Conservation (phyloP, 75 land plant genomes). For the Azolla pinnata region DNA sequence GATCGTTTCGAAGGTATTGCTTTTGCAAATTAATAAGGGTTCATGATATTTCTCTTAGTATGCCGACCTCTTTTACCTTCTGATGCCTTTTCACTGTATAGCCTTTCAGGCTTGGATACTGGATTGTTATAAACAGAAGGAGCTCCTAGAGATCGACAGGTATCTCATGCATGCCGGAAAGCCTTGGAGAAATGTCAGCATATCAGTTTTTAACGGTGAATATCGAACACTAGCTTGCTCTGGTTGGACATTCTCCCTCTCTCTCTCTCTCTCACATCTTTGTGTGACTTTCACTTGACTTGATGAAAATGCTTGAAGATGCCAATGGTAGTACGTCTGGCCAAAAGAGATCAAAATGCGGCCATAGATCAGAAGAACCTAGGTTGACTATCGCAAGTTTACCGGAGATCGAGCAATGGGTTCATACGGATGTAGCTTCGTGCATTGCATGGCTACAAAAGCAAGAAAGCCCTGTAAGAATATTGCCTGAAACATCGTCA, state of each 20-base stretch:
- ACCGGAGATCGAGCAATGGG: constrained; percentile 18
- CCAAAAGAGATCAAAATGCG: too few relatives aligned
- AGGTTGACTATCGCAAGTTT: neutral
- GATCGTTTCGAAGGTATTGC: constrained; percentile 89
- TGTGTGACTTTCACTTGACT: too few relatives aligned
- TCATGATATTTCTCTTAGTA: too few relatives aligned
- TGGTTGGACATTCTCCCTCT: too few relatives aligned
- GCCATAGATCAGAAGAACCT: neutral
- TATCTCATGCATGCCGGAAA: constrained; percentile 83
- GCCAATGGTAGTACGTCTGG: too few relatives aligned
- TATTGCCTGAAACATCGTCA: neutral
- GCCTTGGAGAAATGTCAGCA: constrained; percentile 49
- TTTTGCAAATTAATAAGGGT: neutral
- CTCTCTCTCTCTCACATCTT: too few relatives aligned
- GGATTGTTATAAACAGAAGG: constrained; percentile 60
- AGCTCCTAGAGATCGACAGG: constrained; percentile 65
- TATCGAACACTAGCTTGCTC: neutral
- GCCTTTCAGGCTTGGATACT: constrained; percentile 69
- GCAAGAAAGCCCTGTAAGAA: constrained; percentile 18
- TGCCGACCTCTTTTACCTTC: too few relatives aligned
- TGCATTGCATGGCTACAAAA: constrained; percentile 19
- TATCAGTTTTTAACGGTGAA: neutral
- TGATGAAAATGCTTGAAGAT: too few relatives aligned
- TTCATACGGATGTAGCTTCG: constrained; percentile 11
- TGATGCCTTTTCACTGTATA: neutral